phyloP scores from a whole-genome alignment of 805 yeast genomes.

The Candida stauntonica region DNA sequence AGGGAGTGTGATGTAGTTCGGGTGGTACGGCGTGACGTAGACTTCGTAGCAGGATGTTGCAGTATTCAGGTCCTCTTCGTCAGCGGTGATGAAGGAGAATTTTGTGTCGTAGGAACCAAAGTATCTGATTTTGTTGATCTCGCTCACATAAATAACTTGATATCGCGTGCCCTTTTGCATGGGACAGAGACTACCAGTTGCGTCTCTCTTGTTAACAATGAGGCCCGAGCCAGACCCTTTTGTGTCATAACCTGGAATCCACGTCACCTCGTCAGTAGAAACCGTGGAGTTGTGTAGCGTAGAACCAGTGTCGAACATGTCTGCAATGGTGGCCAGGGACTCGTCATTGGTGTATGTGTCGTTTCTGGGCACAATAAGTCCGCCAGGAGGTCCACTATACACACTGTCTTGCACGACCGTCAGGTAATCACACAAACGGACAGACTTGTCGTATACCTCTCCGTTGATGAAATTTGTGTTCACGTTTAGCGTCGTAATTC shows the following conservation, averaged over 20 bases:
- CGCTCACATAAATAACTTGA: constrained; percentile 23
- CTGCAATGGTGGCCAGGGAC: constrained; percentile 2
- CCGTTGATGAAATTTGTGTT: constrained; percentile 7
- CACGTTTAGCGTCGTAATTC: constrained; percentile 3
- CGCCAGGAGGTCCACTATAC: constrained; percentile 2
- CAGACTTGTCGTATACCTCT: constrained; percentile 3
- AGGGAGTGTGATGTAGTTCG: constrained; percentile 34
- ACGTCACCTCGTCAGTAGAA: neutral
- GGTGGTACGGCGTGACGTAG: constrained; percentile 46
- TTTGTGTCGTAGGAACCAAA: constrained; percentile 43
- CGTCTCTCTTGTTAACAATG: neutral
- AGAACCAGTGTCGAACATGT: neutral
- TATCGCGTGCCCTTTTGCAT: constrained; percentile 25
- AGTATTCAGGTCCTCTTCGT: constrained; percentile 29
- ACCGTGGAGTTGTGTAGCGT: too few relatives aligned
- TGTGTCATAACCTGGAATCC: constrained; percentile 6
- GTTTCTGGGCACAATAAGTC: constrained; percentile 1
- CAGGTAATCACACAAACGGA: constrained; percentile 4
- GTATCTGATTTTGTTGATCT: constrained; percentile 25
- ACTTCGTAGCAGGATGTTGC: constrained; percentile 35
- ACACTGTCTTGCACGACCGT: constrained; percentile 6
- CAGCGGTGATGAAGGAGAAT: constrained; percentile 40
- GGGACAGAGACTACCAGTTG: constrained; percentile 24
- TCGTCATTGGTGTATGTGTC: constrained; percentile 2
- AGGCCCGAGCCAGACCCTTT: neutral